Percentiles rank a stretch among this genome's conserved stretches.
Evolutionary conservation across 2,329 filamentous ascomycete species (phyloP).

Genomic region (Pleomassaria siparia): DNA sequence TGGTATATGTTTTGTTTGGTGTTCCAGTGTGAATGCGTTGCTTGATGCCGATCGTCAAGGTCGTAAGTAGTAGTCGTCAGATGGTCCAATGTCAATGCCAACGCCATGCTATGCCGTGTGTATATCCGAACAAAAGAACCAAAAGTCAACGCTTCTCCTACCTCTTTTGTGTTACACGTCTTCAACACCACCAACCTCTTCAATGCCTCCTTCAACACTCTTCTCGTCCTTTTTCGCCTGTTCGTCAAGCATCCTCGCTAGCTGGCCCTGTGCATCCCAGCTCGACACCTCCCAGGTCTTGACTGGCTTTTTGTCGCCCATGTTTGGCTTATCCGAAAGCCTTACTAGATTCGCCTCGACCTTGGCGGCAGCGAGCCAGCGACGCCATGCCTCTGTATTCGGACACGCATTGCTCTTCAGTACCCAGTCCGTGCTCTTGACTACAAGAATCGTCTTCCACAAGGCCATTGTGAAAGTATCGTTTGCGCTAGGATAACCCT

Average conservation of each 20-base stretch:
- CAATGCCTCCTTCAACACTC: constrained; percentile 11
- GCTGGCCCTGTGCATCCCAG: constrained; percentile 33
- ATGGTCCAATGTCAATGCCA: constrained; percentile 5
- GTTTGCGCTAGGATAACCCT: constrained; percentile 35
- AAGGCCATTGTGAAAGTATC: constrained; percentile 50
- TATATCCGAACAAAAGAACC: constrained; percentile 8
- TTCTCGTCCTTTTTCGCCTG: constrained; percentile 21
- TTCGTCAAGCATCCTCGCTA: constrained; percentile 22
- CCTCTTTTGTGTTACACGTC: neutral
- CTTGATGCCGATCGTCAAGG: constrained; percentile 9
- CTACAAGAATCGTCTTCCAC: constrained; percentile 52
- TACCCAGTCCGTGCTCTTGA: constrained; percentile 49
- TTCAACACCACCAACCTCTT: constrained; percentile 17
- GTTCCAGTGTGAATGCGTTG: neutral
- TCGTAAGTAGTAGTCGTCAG: constrained; percentile 16
- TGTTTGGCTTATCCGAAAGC: constrained; percentile 9
- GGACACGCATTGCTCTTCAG: constrained; percentile 44
- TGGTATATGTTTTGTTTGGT: neutral
- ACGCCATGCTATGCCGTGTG: constrained; percentile 8
- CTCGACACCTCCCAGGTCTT: constrained; percentile 37
- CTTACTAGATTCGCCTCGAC: constrained; percentile 20
- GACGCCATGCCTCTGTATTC: constrained; percentile 44
- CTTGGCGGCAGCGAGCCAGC: constrained; percentile 45
- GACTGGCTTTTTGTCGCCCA: constrained; percentile 12
- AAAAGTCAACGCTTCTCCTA: constrained; percentile 1